A percentile compares a stretch with the other conserved stretches of the same genome.
phyloP scores from a whole-genome alignment of 2,329 filamentous ascomycete genomes.

The Mycosphaerella sp. region DNA sequence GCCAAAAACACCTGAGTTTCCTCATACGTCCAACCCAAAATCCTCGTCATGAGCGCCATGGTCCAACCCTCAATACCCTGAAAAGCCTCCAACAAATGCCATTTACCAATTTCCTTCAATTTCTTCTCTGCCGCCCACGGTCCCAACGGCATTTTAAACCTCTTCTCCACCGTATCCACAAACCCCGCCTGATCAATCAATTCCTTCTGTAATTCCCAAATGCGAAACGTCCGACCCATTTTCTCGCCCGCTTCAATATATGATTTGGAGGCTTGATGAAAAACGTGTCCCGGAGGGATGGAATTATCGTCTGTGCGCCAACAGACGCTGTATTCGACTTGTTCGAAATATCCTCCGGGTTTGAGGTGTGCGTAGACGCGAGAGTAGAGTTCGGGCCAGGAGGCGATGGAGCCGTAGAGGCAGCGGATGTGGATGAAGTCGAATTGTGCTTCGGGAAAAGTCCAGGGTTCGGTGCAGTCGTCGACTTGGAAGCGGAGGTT shows the following conservation, averaged over 20 bases:
- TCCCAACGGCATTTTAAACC: constrained; percentile 35
- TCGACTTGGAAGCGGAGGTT: constrained; percentile 42
- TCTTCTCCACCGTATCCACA: constrained; percentile 6
- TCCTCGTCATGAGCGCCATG: constrained; percentile 33
- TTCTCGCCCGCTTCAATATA: constrained; percentile 7
- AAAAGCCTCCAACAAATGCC: constrained; percentile 29
- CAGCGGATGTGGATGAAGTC: constrained; percentile 43
- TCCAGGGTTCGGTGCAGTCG: constrained; percentile 37
- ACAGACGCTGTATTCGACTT: constrained; percentile 24
- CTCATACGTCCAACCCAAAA: constrained; percentile 36
- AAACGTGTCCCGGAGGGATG: constrained; percentile 33
- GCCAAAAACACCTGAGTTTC: constrained; percentile 40
- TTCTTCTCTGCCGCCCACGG: constrained; percentile 36
- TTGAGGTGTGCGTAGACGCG: constrained; percentile 8
- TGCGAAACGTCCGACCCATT: constrained; percentile 4
- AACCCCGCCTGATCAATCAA: constrained; percentile 3
- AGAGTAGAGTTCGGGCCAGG: constrained; percentile 32
- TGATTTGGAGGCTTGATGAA: not conserved
- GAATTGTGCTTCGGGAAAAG: constrained; percentile 35
- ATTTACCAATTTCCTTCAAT: constrained; percentile 35
- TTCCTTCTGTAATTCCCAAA: not conserved
- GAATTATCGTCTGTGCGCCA: constrained; percentile 18
- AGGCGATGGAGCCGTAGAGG: constrained; percentile 42
- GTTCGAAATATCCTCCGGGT: constrained; percentile 12
- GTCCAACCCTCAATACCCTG: constrained; percentile 38